Percentiles rank a stretch among this genome's conserved stretches.
These are phyloP conservation scores for Firmiana major DNA, from an alignment of 345 rosid species.

Conservation along the genomic window DNA sequence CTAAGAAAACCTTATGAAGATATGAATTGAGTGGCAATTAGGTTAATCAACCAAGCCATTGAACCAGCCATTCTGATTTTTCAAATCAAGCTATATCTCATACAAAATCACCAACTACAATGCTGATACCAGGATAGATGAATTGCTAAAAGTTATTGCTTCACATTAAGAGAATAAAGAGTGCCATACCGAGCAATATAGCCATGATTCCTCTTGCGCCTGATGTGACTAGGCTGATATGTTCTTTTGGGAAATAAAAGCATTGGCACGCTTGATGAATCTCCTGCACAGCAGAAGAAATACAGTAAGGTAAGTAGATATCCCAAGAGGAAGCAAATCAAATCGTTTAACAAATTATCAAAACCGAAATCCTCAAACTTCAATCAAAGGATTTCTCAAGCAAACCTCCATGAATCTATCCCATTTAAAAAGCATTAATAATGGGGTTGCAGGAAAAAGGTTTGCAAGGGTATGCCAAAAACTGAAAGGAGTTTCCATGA, in stretches of 20 bases:
- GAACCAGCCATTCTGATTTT: neutral
- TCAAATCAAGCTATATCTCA: neutral
- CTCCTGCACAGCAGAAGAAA: conserved; percentile 35
- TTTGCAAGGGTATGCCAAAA: neutral
- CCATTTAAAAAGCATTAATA: neutral
- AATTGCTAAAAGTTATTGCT: neutral
- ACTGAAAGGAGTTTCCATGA: too few species aligned
- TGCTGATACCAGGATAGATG: neutral
- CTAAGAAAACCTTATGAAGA: too few species aligned
- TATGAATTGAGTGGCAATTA: too few species aligned
- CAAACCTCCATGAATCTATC: neutral
- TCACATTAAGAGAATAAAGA: neutral
- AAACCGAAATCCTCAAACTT: neutral
- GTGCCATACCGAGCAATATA: conserved; percentile 72
- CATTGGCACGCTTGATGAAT: conserved; percentile 71
- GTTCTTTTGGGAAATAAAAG: conserved; percentile 74
- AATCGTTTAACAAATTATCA: neutral
- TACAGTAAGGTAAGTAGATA: neutral
- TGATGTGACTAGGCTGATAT: conserved; percentile 79
- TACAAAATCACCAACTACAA: neutral
- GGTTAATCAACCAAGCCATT: too few species aligned
- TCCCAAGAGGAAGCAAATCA: neutral
- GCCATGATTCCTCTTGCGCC: conserved; percentile 86
- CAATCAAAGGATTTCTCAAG: neutral
- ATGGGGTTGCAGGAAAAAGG: neutral